Evolutionary conservation across 805 yeast genomes (phyloP), one percentile per base, ranked within the genome.

Genomic region (Saturnispora bothae): DNA sequence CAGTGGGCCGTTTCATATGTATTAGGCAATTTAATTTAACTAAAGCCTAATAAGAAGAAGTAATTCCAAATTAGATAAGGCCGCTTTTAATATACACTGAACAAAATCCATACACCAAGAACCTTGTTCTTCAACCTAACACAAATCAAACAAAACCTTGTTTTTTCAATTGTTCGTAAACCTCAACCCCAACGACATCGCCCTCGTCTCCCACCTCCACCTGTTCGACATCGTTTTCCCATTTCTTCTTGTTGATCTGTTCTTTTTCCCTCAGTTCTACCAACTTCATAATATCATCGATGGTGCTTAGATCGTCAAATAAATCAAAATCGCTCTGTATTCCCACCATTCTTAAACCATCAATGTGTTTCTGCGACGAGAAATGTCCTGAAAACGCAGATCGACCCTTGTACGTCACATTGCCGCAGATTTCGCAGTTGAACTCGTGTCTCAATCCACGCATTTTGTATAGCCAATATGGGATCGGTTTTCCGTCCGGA

Each of bases 401-500:
- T 7, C 94, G 66, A 1, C 98, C 98, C 48, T 73, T 71, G 58
- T 79, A 89, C 6, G 64, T 61, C 23, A 60, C 56, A 49, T 83
- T 76, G 4, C 94, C 94, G 54, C 98, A 92, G 6, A 92, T 72
- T 58, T 92, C 96, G 56, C 98, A 92, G 1, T 59, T 50, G 48
- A 75, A 83, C 37, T 71, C 73, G 31, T 73, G 68, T 40, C 82
- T 82, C 9, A 88, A 64, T 0, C 98, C 98, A 50, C 85, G 86
- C 32, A 88, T 63, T 56, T 88, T 92, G 66, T 76, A 88, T 21
- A 92, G 64, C 98, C 98, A 92, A 39, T 68, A 75, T 2, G 98
- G 98, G 21, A 92, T 84, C 1, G 96, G 96, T 29, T 69, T 71
- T 0, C 96, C 96, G 57, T 88, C 96, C 15, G 83, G 71, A 0